Conservation (phyloP, 257 asterid genomes). For the Fraxinus anomala region DNA sequence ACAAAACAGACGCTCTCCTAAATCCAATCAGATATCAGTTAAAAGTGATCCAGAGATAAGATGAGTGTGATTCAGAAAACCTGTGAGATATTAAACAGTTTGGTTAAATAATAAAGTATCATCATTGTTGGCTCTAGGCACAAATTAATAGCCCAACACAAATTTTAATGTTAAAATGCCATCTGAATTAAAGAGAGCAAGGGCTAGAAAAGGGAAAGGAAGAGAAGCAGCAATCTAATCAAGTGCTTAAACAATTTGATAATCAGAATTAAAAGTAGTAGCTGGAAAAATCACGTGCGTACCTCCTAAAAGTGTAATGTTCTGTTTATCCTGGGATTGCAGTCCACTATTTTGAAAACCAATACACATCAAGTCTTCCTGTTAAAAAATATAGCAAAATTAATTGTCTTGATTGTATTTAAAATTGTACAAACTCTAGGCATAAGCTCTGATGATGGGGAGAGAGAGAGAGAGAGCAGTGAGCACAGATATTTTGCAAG, state of each 20-base stretch:
- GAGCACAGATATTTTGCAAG: conserved; percentile 11
- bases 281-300: conserved; percentile 28
- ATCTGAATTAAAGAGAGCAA: conserved; percentile 16
- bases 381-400: conserved; percentile 28
- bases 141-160: conserved; percentile 3
- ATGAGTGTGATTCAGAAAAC: conserved; percentile 8
- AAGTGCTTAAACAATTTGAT: conserved; percentile 3
- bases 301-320: conserved; percentile 94
- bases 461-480: neutral
- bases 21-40: neutral
- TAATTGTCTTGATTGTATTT: neutral
- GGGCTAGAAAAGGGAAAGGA: neutral
- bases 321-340: conserved; percentile 70
- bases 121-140: conserved; percentile 19
- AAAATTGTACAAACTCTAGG: conserved; percentile 2
- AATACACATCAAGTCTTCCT: conserved; percentile 88
- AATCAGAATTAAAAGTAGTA: conserved; percentile 1
- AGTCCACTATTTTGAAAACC: conserved; percentile 95
- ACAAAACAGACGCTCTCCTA: neutral
- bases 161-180: conserved; percentile 7
- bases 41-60: conserved; percentile 12
- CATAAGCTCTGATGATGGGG: conserved; percentile 11
- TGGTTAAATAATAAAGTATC: conserved; percentile 9
- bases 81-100: conserved; percentile 20
- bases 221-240: neutral